Conservation (phyloP, 2,329 filamentous ascomycete genomes). For the Diaporthe vaccinii region DNA sequence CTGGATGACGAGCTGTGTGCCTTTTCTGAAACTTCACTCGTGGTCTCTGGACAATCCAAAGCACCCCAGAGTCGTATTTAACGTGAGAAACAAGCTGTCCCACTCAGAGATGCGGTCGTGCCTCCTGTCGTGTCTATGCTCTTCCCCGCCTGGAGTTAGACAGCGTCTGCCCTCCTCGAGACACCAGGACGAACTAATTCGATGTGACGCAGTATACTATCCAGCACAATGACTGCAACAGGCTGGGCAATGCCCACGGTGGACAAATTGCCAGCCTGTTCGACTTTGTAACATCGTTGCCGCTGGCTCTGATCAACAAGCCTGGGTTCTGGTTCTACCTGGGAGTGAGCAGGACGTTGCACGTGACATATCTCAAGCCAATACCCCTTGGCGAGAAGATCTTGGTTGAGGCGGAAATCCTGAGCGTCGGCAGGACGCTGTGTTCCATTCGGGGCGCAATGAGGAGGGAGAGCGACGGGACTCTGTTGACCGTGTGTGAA, state of each 20-base stretch:
- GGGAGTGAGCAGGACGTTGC: constrained; percentile 76
- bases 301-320: constrained; percentile 67
- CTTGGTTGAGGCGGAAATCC: constrained; percentile 68
- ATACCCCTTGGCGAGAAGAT: constrained; percentile 65
- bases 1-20: constrained; percentile 31
- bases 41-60: constrained; percentile 39
- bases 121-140: neutral
- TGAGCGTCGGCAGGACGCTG: constrained; percentile 69
- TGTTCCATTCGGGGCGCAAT: constrained; percentile 68
- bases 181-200: constrained; percentile 42
- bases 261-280: constrained; percentile 76
- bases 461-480: constrained; percentile 64
- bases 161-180: neutral
- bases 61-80: constrained; percentile 35
- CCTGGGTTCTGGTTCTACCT: constrained; percentile 73
- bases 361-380: constrained; percentile 76
- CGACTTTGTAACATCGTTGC: constrained; percentile 73
- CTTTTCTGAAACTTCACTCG: constrained; percentile 35
- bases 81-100: neutral
- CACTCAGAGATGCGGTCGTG: neutral
- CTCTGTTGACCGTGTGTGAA: constrained; percentile 69
- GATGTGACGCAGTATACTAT: constrained; percentile 57
- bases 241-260: constrained; percentile 69
- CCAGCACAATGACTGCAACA: constrained; percentile 66
- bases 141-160: neutral